Evolutionary conservation across 2,329 filamentous ascomycete genomes (phyloP).

Genomic region (Orbilia oligospora): DNA sequence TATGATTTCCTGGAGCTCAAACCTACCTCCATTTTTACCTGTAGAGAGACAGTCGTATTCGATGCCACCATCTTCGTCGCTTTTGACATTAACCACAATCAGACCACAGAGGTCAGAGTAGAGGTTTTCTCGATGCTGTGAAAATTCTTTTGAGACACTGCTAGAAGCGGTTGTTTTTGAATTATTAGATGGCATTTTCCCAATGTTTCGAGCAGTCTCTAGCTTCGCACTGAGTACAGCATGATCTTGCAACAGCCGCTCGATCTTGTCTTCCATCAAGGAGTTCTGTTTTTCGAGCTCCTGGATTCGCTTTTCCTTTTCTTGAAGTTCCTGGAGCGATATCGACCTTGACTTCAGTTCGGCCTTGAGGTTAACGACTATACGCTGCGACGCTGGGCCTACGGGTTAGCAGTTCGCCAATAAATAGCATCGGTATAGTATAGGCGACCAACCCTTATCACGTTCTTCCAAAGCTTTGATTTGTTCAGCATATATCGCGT

Average conservation of each 20-base stretch:
- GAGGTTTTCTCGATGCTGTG: constrained; percentile 55
- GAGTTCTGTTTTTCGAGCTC: constrained; percentile 48
- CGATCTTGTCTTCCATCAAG: constrained; percentile 55
- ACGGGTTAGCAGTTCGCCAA: background rate
- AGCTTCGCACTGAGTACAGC: constrained; percentile 52
- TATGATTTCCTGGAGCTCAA: background rate
- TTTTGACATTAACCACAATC: constrained; percentile 55
- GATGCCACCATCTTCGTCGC: constrained; percentile 55
- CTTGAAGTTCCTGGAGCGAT: constrained; percentile 30
- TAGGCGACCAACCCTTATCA: constrained; percentile 38
- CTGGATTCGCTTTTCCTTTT: constrained; percentile 40
- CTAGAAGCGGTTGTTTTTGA: constrained; percentile 18
- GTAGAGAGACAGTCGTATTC: constrained; percentile 59
- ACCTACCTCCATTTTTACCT: constrained; percentile 56
- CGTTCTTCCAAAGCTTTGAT: constrained; percentile 42
- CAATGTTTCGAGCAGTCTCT: constrained; percentile 54
- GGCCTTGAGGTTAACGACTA: constrained; percentile 47
- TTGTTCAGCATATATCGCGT: constrained; percentile 38
- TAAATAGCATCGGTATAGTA: background rate
- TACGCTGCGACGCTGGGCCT: constrained; percentile 39
- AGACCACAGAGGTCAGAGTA: constrained; percentile 58
- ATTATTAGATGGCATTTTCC: constrained; percentile 29
- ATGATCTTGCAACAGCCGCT: constrained; percentile 51
- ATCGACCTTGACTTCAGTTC: constrained; percentile 35
- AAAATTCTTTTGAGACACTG: constrained; percentile 43